Evolutionary conservation across 2,329 filamentous ascomycete species (phyloP), one percentile per base, ranked within the genome.

Genomic region (Penicillium sclerotigenum): DNA sequence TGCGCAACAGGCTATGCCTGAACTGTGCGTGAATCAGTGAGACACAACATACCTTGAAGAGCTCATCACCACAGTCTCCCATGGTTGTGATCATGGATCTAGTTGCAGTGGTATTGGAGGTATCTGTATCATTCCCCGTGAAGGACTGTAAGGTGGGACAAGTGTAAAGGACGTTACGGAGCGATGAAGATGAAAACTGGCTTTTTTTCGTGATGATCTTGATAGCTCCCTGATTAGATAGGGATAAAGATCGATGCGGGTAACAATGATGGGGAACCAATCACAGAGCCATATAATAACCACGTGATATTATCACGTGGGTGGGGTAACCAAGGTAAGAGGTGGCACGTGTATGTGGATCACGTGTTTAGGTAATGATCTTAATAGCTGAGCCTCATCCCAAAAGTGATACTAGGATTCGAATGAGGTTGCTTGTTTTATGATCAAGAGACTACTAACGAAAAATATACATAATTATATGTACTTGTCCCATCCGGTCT

Each of bases 161-260:
- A 46, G n/a, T 34, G 48, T 8, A 26, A 31, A 6, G 6, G 14
- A 26, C 16, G 33, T 20, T 37, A 7, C 4, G 7, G 5, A 31
- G 33, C 20, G 16, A 52, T 16, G 10, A 53, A 40, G 28, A 22
- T 22, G 24, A 47, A 38, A 40, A 54, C 28, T 54, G 36, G 43
- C 51, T 54, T 54, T 54, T 52, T 47, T 18, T 26, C 7, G 40
- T 28, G 42, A 48, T 47, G 43, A 41, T 37, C 24, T 47, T 48
- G 34, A 48, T 53, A 53, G 16, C 42, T 29, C 28, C 9, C 11
- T 26, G 51, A 54, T 54, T 49, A 54, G 51, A 49, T 54, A 41
- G 14, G 9, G 29, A 28, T 28, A 24, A 18, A 29, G 47, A 52
- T 22, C 22, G 6, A 36, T 29, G n/a, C 18, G 18, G 42, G 13